Evolutionary conservation across 305 asterid species (phyloP).

Genomic region (Fraxinus sp.): DNA sequence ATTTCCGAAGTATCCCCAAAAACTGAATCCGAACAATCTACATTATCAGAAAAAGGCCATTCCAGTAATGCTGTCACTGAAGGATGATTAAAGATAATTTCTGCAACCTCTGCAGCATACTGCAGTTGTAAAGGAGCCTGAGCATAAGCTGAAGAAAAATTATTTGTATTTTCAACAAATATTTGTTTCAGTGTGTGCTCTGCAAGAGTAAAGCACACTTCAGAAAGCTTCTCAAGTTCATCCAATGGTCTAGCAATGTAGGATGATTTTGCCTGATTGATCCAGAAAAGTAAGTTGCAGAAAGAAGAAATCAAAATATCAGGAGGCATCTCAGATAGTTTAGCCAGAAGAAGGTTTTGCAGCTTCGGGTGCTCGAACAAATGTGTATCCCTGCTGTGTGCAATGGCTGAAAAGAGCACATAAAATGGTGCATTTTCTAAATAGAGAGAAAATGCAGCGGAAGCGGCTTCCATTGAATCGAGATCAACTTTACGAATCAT

Average conservation of each 20-base stretch:
- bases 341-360: slow-evolving; percentile 63
- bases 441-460: slow-evolving; percentile 60
- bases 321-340: slow-evolving; percentile 52
- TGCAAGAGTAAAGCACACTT: slow-evolving; percentile 51
- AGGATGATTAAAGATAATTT: slow-evolving; percentile 64
- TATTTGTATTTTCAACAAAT: slow-evolving; percentile 36
- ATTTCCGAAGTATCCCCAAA: slow-evolving; percentile 46
- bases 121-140: slow-evolving; percentile 33
- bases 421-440: slow-evolving; percentile 60
- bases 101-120: slow-evolving; percentile 57
- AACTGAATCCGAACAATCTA: slow-evolving; percentile 45
- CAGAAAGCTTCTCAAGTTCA: slow-evolving; percentile 58
- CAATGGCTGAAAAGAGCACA: slow-evolving; percentile 64
- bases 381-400: slow-evolving; percentile 44
- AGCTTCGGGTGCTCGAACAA: slow-evolving; percentile 42
- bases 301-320: slow-evolving; percentile 67
- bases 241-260: slow-evolving; percentile 35
- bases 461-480: slow-evolving; percentile 48
- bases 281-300: slow-evolving; percentile 69
- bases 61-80: slow-evolving; percentile 51
- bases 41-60: slow-evolving; percentile 48
- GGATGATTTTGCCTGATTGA: slow-evolving; percentile 51
- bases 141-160: slow-evolving; percentile 30
- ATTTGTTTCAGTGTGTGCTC: slow-evolving; percentile 57
- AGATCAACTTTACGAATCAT: slow-evolving; percentile 24